Percentiles rank a stretch among this genome's conserved stretches.
These are phyloP conservation scores for Arthroderma uncinatum DNA, from an alignment of 2,329 filamentous ascomycete species.

Conservation along the genomic window DNA sequence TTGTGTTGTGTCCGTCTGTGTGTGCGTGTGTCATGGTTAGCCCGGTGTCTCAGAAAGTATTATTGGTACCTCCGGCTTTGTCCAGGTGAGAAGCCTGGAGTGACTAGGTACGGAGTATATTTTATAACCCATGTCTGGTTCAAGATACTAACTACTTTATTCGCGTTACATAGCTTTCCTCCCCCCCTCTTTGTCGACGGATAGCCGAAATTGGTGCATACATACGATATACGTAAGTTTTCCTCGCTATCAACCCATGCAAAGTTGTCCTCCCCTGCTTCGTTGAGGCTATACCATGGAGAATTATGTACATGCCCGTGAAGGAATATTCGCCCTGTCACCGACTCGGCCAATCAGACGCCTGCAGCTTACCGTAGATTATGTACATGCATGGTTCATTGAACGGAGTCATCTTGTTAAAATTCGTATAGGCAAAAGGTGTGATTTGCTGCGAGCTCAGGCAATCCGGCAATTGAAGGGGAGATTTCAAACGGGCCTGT, in stretches of 20 bases:
- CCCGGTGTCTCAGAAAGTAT: not conserved
- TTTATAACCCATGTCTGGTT: not conserved
- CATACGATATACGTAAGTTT: too few relatives aligned
- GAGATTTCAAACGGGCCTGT: slow-evolving; percentile 3
- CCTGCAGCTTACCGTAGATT: not conserved
- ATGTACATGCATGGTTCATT: not conserved
- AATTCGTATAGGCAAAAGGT: not conserved
- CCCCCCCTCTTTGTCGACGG: too few relatives aligned
- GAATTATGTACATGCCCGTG: not conserved
- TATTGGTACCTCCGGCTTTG: not conserved
- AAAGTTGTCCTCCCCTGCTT: too few relatives aligned
- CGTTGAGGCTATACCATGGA: too few relatives aligned
- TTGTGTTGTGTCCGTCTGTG: not conserved
- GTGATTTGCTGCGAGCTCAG: not conserved
- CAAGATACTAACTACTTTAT: not conserved
- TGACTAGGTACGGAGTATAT: not conserved
- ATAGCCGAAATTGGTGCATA: too few relatives aligned
- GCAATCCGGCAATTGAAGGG: slow-evolving; percentile 2
- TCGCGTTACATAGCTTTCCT: too few relatives aligned
- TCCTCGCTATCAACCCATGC: too few relatives aligned
- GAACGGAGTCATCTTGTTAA: not conserved
- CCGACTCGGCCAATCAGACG: not conserved
- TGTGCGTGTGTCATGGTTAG: not conserved
- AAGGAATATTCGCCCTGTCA: not conserved
- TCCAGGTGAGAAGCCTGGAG: not conserved